Evolutionary conservation across 495 filamentous ascomycete genomes (phyloP).

Genomic region (Oleoguttula mirabilis): DNA sequence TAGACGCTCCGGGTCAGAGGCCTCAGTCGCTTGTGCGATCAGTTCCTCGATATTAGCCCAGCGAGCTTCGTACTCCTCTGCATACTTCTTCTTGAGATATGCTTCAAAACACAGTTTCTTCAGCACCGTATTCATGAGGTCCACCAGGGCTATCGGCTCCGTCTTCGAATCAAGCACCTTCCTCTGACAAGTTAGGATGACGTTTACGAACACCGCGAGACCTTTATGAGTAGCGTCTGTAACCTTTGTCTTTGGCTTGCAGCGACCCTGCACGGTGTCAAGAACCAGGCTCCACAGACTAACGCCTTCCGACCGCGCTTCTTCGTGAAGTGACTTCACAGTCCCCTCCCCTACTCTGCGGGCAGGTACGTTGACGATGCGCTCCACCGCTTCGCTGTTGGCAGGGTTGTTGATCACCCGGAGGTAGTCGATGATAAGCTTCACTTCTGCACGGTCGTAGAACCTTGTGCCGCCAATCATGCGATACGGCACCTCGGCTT

Average conservation of each 20-base stretch:
- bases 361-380: constrained; percentile 75
- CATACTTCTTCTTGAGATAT: constrained; percentile 56
- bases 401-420: constrained; percentile 73
- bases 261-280: constrained; percentile 57
- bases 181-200: constrained; percentile 49
- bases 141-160: constrained; percentile 42
- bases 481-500: constrained; percentile 74
- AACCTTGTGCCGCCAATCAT: constrained; percentile 92
- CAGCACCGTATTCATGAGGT: constrained; percentile 64
- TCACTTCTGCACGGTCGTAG: constrained; percentile 87
- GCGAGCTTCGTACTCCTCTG: constrained; percentile 57
- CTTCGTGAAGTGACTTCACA: constrained; percentile 56
- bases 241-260: constrained; percentile 54
- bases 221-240: constrained; percentile 54
- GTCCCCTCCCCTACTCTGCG: constrained; percentile 76
- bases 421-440: constrained; percentile 78
- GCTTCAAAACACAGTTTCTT: constrained; percentile 61
- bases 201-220: constrained; percentile 45
- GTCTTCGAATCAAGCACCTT: constrained; percentile 41
- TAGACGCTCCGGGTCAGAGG: constrained; percentile 33
- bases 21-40: constrained; percentile 62
- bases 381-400: constrained; percentile 76
- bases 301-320: constrained; percentile 52
- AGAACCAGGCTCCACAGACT: constrained; percentile 65
- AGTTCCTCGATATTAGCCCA: constrained; percentile 94